These are phyloP conservation scores for Candida loeiensis DNA, from an alignment of 805 yeast species.

Conservation along the genomic window DNA sequence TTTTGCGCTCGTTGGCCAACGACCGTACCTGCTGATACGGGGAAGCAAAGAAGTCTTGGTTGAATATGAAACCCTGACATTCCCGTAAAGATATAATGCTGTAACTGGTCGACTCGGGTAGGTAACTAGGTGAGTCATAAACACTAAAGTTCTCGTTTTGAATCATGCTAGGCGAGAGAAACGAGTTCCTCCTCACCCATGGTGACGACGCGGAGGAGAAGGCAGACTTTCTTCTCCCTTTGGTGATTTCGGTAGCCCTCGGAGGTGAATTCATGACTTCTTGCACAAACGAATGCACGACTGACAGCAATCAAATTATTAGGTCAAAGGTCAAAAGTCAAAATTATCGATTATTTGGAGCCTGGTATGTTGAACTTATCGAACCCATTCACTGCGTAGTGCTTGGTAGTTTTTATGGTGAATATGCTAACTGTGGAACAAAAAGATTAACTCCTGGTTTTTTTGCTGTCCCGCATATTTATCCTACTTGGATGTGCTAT, in stretches of 20 bases:
- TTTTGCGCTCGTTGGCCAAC: constrained; percentile 30
- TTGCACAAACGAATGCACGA: not conserved
- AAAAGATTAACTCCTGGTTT: not conserved
- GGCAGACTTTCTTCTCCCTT: constrained; percentile 11
- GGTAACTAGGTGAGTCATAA: constrained; percentile 44
- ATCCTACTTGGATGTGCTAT: not conserved
- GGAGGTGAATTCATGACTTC: not conserved
- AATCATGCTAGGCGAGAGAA: constrained; percentile 55
- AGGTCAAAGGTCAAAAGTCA: too few relatives aligned
- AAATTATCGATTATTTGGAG: too few relatives aligned
- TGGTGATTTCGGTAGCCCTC: not conserved
- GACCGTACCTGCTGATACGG: constrained; percentile 58
- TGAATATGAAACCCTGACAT: constrained; percentile 73
- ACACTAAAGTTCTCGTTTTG: constrained; percentile 52
- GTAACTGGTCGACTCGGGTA: constrained; percentile 23
- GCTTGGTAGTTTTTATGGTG: not conserved
- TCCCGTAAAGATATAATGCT: constrained; percentile 49
- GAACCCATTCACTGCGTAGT: not conserved
- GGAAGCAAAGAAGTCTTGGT: constrained; percentile 72
- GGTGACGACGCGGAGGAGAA: constrained; percentile 45
- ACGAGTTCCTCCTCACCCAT: constrained; percentile 53
- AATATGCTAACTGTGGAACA: not conserved
- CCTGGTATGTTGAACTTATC: too few relatives aligned
- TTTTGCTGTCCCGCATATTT: constrained; percentile 1
- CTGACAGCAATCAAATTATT: too few relatives aligned